phyloP scores from a whole-genome alignment of 169 alveolate species.

The Eimeria falciformis region DNA sequence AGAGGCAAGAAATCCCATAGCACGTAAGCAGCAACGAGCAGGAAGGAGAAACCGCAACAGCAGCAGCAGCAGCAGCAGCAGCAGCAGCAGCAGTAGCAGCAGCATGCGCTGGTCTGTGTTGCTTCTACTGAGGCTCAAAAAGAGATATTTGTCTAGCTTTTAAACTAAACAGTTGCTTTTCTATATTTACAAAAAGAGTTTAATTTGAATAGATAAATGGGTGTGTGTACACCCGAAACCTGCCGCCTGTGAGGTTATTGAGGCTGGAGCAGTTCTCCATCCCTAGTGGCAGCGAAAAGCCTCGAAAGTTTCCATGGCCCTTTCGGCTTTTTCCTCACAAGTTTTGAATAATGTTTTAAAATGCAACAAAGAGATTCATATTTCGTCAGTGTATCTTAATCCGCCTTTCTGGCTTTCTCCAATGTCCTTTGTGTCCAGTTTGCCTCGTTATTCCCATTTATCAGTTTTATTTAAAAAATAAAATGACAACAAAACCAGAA shows the following conservation, averaged over 20 bases:
- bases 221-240: conserved; percentile 20
- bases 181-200: background rate
- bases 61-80: conserved; percentile 37
- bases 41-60: background rate
- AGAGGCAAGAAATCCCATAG: background rate
- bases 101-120: background rate
- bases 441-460: too few species aligned
- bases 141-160: background rate
- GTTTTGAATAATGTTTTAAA: too few species aligned
- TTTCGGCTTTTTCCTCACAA: background rate
- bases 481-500: background rate
- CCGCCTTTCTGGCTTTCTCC: background rate
- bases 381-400: background rate
- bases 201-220: background rate
- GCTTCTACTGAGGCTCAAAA: background rate
- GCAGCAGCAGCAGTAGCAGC: background rate
- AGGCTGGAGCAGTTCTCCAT: too few species aligned
- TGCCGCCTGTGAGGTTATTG: background rate
- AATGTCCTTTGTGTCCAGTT: too few species aligned
- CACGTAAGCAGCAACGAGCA: background rate
- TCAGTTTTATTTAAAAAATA: too few species aligned
- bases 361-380: too few species aligned
- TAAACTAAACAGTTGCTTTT: background rate
- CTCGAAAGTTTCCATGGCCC: background rate
- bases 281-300: background rate